These are phyloP conservation scores for Nephromyces sp. DNA, from an alignment of 169 alveolate species.

Conservation along the genomic window DNA sequence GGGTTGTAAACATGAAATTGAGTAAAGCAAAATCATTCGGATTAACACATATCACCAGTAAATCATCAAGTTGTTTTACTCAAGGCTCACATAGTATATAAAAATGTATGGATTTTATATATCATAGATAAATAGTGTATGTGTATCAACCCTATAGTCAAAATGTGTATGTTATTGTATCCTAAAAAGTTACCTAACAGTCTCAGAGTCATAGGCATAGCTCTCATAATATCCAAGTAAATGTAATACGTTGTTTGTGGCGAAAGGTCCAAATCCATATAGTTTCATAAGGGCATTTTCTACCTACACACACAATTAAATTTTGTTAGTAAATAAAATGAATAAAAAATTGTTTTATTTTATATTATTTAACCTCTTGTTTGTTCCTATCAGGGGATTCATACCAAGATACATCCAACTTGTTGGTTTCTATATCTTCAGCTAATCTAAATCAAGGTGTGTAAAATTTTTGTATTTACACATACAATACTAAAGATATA, in stretches of 20 bases:
- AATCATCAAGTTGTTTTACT: too few relatives aligned
- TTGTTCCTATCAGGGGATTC: not conserved
- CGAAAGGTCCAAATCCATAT: conserved; percentile 23
- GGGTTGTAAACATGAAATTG: too few relatives aligned
- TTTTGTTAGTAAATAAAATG: not conserved
- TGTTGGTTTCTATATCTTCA: not conserved
- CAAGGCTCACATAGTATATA: too few relatives aligned
- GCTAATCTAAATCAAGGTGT: not conserved
- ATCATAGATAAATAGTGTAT: too few relatives aligned
- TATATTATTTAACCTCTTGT: not conserved
- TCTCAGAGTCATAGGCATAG: conserved; percentile 14
- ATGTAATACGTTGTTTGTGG: conserved; percentile 10
- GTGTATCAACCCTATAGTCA: too few relatives aligned
- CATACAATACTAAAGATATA: too few relatives aligned
- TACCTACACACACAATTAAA: too few relatives aligned
- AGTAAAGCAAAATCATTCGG: too few relatives aligned
- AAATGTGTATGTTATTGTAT: too few relatives aligned
- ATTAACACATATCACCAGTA: too few relatives aligned
- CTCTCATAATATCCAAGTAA: not conserved
- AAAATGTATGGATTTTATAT: too few relatives aligned
- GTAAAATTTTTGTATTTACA: too few relatives aligned
- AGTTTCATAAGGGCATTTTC: not conserved
- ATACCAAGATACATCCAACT: not conserved
- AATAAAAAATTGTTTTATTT: not conserved
- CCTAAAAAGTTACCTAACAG: conserved; percentile 7